Evolutionary conservation across 208 protist species (phyloP).

Genomic region (Endotrypanum monterogeii): DNA sequence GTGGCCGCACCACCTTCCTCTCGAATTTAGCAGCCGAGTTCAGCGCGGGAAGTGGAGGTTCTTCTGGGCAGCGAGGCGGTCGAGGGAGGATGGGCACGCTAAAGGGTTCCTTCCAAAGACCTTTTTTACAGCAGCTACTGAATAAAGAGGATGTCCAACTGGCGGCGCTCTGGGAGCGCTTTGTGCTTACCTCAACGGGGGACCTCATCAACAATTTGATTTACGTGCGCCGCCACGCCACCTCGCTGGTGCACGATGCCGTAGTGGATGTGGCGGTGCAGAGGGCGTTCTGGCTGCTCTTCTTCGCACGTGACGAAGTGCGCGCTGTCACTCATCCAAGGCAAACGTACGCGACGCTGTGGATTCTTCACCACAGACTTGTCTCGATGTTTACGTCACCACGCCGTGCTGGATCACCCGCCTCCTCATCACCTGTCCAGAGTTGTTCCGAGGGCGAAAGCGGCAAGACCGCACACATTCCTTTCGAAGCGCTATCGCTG

Average conservation of each 20-base stretch:
- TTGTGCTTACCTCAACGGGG: conserved; percentile 33
- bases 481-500: conserved; percentile 30
- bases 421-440: not conserved
- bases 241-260: conserved; percentile 35
- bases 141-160: conserved; percentile 76
- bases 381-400: conserved; percentile 10
- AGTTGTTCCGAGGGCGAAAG: not conserved
- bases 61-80: not conserved
- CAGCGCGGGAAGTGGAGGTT: not conserved
- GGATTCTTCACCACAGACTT: conserved; percentile 43
- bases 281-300: conserved; percentile 69
- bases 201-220: conserved; percentile 50
- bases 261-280: conserved; percentile 50
- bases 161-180: conserved; percentile 63
- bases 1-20: not conserved
- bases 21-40: not conserved
- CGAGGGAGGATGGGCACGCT: not conserved
- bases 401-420: not conserved
- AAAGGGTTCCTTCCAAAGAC: not conserved
- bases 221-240: conserved; percentile 25
- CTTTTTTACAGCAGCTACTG: conserved; percentile 22
- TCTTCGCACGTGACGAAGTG: conserved; percentile 84
- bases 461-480: not conserved
- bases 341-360: conserved; percentile 61
- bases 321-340: conserved; percentile 64